Evolutionary conservation across 129 eudicot genomes (phyloP), one percentile per base, ranked within the genome.

Genomic region (Arctium minus): DNA sequence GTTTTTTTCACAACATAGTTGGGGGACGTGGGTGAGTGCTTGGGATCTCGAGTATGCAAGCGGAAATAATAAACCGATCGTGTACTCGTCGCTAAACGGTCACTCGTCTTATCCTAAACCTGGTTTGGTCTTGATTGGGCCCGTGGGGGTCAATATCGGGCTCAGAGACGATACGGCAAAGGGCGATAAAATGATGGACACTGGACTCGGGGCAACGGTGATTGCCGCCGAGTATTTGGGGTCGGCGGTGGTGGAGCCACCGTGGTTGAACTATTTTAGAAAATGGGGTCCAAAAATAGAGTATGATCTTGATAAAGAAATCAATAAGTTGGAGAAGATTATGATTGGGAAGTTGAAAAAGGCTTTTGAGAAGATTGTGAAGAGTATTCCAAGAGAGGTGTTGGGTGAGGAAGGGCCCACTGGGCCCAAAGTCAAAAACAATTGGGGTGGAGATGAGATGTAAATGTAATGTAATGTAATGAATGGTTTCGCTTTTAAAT

Each of bases 361-460:
- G 1, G 37, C 78, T 10, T 86, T 95, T 70, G 87, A 81, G 10
- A 87, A 83, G 29, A 7, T 88, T 81, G 82, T 92, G 12, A 88
- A 36, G 18, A 73, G 89, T 60, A 53, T 95, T 12, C 99, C 97
- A 6, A 76, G 77, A 76, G 99, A 91, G 42, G 86, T 87, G 79
- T 85, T 92, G 82, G 97, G 93, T 48, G 97, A 95, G 77, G 87
- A 95, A 73, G 99, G 99, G 81, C 99, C 98, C 12, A 88, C 89
- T 9, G 99, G 99, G 10, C 99, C 99, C 33, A 92, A 91, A 68
- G 87, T 74, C 81, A 95, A 95, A 77, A 87, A 78, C n/a, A 91
- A 76, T 75, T 95, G 99, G 99, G 70, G 69, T 50, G 94, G 97
- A 44, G 98, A 95, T 74, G 98, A 94, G 83, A 87, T 50, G 72